Base-by-base conservation (phyloP, 2,329 filamentous ascomycete species). In the Trichophyton simii region DNA sequence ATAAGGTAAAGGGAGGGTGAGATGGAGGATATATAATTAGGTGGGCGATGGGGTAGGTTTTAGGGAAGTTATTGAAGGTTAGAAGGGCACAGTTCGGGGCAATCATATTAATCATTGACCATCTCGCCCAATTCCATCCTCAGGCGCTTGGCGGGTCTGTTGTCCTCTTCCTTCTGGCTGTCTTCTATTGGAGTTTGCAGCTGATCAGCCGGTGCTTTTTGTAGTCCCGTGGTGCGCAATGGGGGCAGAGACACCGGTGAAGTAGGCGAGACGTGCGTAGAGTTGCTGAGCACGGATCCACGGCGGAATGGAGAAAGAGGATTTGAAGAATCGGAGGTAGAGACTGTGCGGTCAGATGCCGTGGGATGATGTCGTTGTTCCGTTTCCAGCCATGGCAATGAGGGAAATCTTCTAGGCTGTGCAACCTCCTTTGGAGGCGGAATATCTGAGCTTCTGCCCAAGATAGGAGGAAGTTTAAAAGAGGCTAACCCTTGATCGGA, bases 41-140 rank as follows among this genome's bases (percentile, higher is more conserved):
- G 2, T 15, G n/a, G 18, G n/a, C 18, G 20, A 8, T 20, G 4
- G n/a, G 41, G 36, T 9, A 31, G 34, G 18, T n/a, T 36, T 31
- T 20, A 31, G 1, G 31, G 25, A 55, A 55, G 34, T 20, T 44
- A 44, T 34, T 55, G 52, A 55, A 20, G 31, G 4, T 36, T 42
- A 57, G 57, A 36, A 36, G 31, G 18, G 9, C 18, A 55, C 28
- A 55, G 31, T 55, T 55, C 52, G 52, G 34, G 28, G 52, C 52
- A 55, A 36, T 44, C 55, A 58, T 58, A 57, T 48, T 60, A 65
- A 60, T 60, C 57, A 52, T 65, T 66, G 5, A 65, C 63, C 65
- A 66, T 66, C 42, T 65, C 64, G 18, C 63, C 63, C 7, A 65
- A 58, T 36, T 65, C 63, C 64, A 66, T 66, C 55, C 62, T 66